Conservation (phyloP, 192 early-diverging fungal species). For the Pilaira anomala region DNA sequence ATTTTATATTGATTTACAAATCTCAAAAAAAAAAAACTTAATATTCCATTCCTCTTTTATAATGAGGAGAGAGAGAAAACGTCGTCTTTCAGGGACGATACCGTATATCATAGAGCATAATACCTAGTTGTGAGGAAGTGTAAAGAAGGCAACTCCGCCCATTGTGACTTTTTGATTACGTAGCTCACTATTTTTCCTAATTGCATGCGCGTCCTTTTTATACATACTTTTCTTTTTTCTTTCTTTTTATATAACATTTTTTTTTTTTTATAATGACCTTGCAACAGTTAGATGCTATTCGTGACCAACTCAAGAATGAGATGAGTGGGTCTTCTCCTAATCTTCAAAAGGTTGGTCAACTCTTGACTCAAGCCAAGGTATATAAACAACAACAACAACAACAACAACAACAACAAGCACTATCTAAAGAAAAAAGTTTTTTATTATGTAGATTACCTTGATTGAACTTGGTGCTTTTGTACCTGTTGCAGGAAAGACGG, state of each 20-base stretch:
- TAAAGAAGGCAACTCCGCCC: too few relatives aligned
- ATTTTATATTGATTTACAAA: too few relatives aligned
- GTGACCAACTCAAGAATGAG: slow-evolving; percentile 67
- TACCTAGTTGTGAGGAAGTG: too few relatives aligned
- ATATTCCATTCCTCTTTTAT: too few relatives aligned
- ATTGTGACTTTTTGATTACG: too few relatives aligned
- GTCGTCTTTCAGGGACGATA: too few relatives aligned
- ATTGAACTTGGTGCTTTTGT: slow-evolving; percentile 47
- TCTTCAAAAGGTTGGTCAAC: slow-evolving; percentile 64
- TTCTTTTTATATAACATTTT: neutral
- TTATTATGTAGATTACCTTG: slow-evolving; percentile 42
- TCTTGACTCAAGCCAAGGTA: slow-evolving; percentile 71
- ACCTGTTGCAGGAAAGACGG: slow-evolving; percentile 38
- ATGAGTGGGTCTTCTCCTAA: slow-evolving; percentile 59
- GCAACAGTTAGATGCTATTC: slow-evolving; percentile 41
- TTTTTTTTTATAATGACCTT: slow-evolving; percentile 16
- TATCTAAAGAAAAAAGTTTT: neutral
- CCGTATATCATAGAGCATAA: too few relatives aligned
- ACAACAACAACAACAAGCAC: neutral
- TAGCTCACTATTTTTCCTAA: too few relatives aligned
- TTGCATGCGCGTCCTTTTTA: neutral
- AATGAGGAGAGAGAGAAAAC: too few relatives aligned
- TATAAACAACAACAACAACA: neutral
- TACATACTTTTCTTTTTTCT: neutral
- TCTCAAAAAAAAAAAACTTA: too few relatives aligned